Evolutionary conservation across 371 early-diverging fungal genomes (phyloP), one percentile per base, ranked within the genome.

Genomic region (Massospora cicadina): DNA sequence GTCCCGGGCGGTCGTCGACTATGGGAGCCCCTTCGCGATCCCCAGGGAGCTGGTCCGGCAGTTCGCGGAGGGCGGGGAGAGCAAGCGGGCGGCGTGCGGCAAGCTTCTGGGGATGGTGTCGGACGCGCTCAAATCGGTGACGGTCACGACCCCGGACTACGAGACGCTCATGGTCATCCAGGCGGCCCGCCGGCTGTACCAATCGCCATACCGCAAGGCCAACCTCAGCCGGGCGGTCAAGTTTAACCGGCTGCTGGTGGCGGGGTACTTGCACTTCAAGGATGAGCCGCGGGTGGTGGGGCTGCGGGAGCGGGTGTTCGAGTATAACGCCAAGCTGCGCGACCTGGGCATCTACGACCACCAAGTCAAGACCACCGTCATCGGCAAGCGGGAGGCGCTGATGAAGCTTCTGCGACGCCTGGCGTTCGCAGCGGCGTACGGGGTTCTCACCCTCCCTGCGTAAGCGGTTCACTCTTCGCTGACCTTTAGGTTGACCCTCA

Each of bases 331-430:
- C 67, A 73, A 88, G 64, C 77, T 98, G 43, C 82, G 81, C 53
- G 86, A 90, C 72, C 89, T 91, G 69, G 96, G 98, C 3, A 76
- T 98, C 43, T 83, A 83, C 17, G 98, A 98, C 70, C 97, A 96
- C 72, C 93, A 98, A 76, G 98, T 97, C 31, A 83, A 88, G 26
- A 83, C 81, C 24, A 88, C 84, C 60, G 75, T 77, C 21, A 72
- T 95, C 25, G 78, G 85, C 55, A 78, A 81, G 30, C 70, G 77
- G 59, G 71, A 76, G 33, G 94, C 94, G 1, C 71, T 90, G 29
- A 75, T 71, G 23, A 76, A 90, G 54, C 72, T 96, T 33, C 33
- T 75, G 1, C 78, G 79, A 63, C 81, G 95, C 10, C 68, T 87
- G 0, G 43, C 78, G 3, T 74, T 84, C 62, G 72, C 91, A 25